Evolutionary conservation across 2,329 filamentous ascomycete genomes (phyloP).

Genomic region (Pseudogymnoascus sp.): DNA sequence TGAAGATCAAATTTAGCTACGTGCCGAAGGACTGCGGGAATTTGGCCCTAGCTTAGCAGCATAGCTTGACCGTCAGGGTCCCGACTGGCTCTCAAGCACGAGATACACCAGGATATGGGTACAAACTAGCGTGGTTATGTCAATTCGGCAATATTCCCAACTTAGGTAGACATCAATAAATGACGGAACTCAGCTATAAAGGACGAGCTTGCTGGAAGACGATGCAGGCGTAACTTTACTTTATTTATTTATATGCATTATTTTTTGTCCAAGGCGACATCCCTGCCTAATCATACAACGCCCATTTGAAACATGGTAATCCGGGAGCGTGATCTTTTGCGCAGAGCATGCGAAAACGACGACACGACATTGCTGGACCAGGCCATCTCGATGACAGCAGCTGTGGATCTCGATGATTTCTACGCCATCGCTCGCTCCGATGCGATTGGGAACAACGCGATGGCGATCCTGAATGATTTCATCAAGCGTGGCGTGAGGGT

Average conservation of each 20-base stretch:
- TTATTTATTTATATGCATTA: too few species aligned
- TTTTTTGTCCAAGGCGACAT: too few species aligned
- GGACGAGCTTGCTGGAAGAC: too few species aligned
- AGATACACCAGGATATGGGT: not conserved
- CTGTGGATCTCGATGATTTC: not conserved
- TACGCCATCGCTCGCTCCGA: not conserved
- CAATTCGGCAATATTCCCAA: not conserved
- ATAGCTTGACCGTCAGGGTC: not conserved
- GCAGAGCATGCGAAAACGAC: constrained; percentile 8
- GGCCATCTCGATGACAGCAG: not conserved
- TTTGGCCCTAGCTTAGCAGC: not conserved
- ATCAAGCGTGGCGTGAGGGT: constrained; percentile 10
- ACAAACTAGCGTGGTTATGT: not conserved
- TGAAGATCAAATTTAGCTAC: too few species aligned
- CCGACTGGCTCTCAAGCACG: not conserved
- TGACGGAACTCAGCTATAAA: too few species aligned
- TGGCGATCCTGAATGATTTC: constrained; percentile 7
- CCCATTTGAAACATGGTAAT: not conserved
- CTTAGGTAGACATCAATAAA: not conserved
- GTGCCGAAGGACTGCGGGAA: not conserved
- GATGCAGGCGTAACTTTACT: too few species aligned
- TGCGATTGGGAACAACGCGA: not conserved
- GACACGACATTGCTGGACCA: constrained; percentile 3
- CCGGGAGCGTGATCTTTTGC: not conserved
- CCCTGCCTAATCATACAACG: too few species aligned